A percentile compares a stretch with the other conserved stretches of the same genome.
Evolutionary conservation across 768 basidiomycete genomes (phyloP).

Genomic region (Trametes gibbosa): DNA sequence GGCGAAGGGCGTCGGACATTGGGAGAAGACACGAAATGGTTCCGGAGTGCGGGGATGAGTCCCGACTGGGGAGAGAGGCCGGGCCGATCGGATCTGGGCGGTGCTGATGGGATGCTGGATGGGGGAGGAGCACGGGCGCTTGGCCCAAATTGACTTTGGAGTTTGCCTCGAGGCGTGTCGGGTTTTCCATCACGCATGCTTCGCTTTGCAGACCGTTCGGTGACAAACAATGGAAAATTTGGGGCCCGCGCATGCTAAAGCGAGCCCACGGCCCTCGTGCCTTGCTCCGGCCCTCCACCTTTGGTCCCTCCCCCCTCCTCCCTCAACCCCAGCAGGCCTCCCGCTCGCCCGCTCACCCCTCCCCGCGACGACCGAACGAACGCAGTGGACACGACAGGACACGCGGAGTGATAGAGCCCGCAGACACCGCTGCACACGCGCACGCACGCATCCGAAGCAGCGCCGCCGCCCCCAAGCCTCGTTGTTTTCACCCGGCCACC

Average conservation of each 20-base stretch:
- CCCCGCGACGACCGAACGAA: not conserved
- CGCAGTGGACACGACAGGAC: not conserved
- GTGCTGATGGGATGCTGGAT: conserved; percentile 6
- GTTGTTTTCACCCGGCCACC: conserved; percentile 13
- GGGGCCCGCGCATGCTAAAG: conserved; percentile 2
- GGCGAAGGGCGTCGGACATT: not conserved
- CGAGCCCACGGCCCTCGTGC: not conserved
- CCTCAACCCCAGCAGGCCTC: conserved; percentile 9
- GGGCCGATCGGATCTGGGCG: conserved; percentile 17
- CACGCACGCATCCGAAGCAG: conserved; percentile 5
- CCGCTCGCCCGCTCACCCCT: not conserved
- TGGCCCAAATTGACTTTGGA: conserved; percentile 7
- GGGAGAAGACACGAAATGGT: not conserved
- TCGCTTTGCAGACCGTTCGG: conserved; percentile 15
- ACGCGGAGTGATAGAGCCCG: not conserved
- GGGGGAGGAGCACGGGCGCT: not conserved
- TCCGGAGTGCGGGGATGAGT: conserved; percentile 3
- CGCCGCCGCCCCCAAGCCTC: conserved; percentile 16
- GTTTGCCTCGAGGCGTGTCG: conserved; percentile 17
- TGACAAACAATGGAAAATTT: conserved; percentile 23
- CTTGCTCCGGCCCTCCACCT: conserved; percentile 16
- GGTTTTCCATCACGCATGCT: conserved; percentile 3
- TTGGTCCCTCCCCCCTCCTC: conserved; percentile 13
- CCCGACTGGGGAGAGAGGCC: conserved; percentile 6
- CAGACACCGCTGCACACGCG: conserved; percentile 2